Base-by-base conservation (phyloP, 108 stramenopile species). In the Cylindrotheca closterium region DNA sequence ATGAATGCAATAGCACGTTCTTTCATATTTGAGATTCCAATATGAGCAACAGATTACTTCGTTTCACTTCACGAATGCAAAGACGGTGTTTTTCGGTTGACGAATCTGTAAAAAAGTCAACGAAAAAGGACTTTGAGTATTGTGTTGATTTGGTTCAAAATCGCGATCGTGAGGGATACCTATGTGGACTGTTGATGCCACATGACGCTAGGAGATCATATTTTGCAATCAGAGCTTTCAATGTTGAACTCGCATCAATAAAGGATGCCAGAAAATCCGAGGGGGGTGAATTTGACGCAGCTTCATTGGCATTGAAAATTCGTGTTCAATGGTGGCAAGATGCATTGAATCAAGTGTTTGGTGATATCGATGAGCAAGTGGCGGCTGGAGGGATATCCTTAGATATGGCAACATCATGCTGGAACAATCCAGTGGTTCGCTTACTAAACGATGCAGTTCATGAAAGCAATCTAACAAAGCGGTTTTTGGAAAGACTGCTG, bases 301-400 rank as follows among this genome's bases (percentile, higher is more conserved):
- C 55, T 17, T 65, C 32, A 27, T 29, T 80, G 21, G 85, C 81
- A 3, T 54, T 83, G 55, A 63, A 81, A 65, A 75, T 92, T 47
- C 71, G 87, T 37, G 74, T 88, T 48, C 87, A 87, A 47, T 88
- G 91, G 87, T 92, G 91, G 91, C 55, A 63, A 53, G 87, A 92
- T 61, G 87, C 83, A 47, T 55, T 92, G 24, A 54, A 57, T 22
- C 69, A 77, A 59, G 63, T 88, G 24, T 92, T 85, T 32, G 71
- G 68, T 21, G 53, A 54, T 50, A 25, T 15, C 21, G 27, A 26
- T 24, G 1, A 10, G 7, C 10, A 42, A 10, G 15, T 15, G 10
- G 37, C 37, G 15, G 37, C 19, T 4, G 53, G 23, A 23, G 67
- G 55, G 19, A 47, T 67, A 29, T 53, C 60, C 7, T 24, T 60